These are phyloP conservation scores for Tricholoma matsutake DNA, from an alignment of 768 basidiomycete genomes.

Conservation along the genomic window DNA sequence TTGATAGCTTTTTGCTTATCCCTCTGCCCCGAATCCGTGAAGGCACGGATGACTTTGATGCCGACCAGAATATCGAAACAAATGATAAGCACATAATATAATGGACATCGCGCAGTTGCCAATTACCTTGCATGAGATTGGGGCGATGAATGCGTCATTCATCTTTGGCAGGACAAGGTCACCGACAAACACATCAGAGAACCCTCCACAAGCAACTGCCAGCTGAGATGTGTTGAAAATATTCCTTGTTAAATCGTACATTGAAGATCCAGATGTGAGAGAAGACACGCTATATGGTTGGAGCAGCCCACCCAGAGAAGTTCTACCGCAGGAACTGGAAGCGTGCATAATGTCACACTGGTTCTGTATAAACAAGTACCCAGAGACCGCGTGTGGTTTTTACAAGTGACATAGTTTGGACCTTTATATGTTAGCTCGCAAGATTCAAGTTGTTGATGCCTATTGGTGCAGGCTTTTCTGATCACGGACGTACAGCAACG, in stretches of 20 bases:
- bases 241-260: slow-evolving; percentile 29
- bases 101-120: too few relatives aligned
- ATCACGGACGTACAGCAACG: too few relatives aligned
- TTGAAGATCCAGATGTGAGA: slow-evolving; percentile 20
- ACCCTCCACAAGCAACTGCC: slow-evolving; percentile 43
- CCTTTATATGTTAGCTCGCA: too few relatives aligned
- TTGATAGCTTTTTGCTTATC: slow-evolving; percentile 33
- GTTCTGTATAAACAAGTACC: too few relatives aligned
- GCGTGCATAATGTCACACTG: too few relatives aligned
- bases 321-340: too few relatives aligned
- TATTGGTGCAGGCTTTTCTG: too few relatives aligned
- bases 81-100: not conserved
- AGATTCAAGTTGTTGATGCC: too few relatives aligned
- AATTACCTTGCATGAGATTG: slow-evolving; percentile 13
- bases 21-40: not conserved
- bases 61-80: not conserved
- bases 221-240: slow-evolving; percentile 22
- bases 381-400: too few relatives aligned
- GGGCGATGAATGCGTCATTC: not conserved
- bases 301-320: too few relatives aligned
- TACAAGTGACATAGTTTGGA: too few relatives aligned
- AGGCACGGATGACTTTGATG: slow-evolving; percentile 1
- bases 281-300: too few relatives aligned
- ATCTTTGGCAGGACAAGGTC: slow-evolving; percentile 23
- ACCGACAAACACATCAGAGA: slow-evolving; percentile 48